Evolutionary conservation across 78 protist species (phyloP), one percentile per base, ranked within the genome.

Genomic region (Polysphondylium violaceum): DNA sequence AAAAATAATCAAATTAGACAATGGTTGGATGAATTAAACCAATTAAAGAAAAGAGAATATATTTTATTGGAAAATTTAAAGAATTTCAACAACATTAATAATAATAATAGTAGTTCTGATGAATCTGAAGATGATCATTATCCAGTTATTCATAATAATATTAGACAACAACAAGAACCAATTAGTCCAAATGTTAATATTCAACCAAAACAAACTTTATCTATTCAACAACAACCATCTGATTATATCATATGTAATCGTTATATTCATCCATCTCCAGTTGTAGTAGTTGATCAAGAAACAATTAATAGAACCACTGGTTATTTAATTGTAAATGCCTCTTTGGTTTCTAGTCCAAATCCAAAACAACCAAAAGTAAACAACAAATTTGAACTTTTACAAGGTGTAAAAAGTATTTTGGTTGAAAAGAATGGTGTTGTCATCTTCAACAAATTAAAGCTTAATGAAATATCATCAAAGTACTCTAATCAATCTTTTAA

Each of bases 371-470:
- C 50, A 63, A 16, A 58, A 19, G 40, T n/a, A 12, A 19, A n/a
- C 5, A 60, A 60, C 2, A 69, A 74, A 23, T 69, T 60, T 2
- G 87, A 88, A 29, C 68, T 88, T 9, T 58, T 88, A 0, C 94
- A 88, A 25, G 94, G 94, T 51, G 87, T 88, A 33, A 77, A 61
- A 43, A 47, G 69, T 47, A 55, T 73, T 27, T 27, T 65, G 2
- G 87, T 88, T 43, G 94, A 88, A 29, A 61, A 67, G 56, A 64
- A 29, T 41, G 87, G 89, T 33, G 7, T 88, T 60, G 79, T 76
- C 3, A 61, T 69, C 29, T 61, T 50, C 17, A 64, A 74, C 55
- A 55, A 75, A 27, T 35, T 75, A n/a, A 55, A 44, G 7, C 44
- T 50, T 3, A 67, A 58, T 43, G 92, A 55, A 23, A 19, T 59